Evolutionary conservation across 1,284 basidiomycete species (phyloP).

Genomic region (Cronartium quercuum): DNA sequence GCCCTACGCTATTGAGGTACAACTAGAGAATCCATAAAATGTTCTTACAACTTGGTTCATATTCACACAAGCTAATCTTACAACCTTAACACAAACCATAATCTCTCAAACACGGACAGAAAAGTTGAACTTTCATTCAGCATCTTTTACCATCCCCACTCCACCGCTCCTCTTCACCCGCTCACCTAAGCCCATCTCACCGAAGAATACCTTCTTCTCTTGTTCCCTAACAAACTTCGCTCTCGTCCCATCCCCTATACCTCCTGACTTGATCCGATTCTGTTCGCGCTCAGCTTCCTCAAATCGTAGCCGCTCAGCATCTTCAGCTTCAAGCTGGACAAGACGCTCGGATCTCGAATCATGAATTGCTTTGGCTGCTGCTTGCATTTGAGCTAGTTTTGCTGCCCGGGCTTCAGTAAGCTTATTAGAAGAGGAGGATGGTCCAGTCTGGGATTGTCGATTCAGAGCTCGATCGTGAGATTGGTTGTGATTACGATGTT

Average conservation of each 20-base stretch:
- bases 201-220: slow-evolving; percentile 35
- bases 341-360: slow-evolving; percentile 8
- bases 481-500: not conserved
- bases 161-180: slow-evolving; percentile 20
- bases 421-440: not conserved
- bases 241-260: slow-evolving; percentile 18
- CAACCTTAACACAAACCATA: no score
- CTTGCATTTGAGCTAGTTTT: slow-evolving; percentile 27
- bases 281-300: slow-evolving; percentile 15
- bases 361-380: not conserved
- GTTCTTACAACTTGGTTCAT: no score
- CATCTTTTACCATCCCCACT: slow-evolving; percentile 18
- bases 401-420: slow-evolving; percentile 15
- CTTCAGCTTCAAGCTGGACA: slow-evolving; percentile 9
- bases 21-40: no score
- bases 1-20: no score
- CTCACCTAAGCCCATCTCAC: slow-evolving; percentile 18
- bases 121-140: not conserved
- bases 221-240: slow-evolving; percentile 31
- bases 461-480: not conserved
- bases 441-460: not conserved
- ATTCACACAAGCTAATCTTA: no score
- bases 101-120: not conserved
- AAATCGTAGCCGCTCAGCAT: not conserved
- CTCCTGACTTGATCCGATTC: slow-evolving; percentile 19